Conservation (phyloP, 257 asterid species). For the Misopates orontium region DNA sequence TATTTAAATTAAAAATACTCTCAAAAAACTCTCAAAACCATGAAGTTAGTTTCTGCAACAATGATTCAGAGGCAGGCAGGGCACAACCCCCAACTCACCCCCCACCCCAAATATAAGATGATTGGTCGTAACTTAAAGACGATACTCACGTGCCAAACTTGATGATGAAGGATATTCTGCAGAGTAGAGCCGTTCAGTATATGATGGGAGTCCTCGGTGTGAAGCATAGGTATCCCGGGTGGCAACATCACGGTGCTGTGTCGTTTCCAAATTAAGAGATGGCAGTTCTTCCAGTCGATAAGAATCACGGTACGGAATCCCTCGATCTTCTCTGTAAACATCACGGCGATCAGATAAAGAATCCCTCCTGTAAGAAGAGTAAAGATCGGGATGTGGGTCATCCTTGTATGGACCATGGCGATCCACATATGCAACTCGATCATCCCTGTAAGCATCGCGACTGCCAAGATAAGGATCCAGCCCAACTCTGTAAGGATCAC, state of each 20-base stretch:
- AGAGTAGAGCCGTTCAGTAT: constrained; percentile 36
- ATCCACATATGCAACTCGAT: constrained; percentile 31
- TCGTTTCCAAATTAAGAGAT: constrained; percentile 26
- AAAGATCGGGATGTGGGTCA: constrained; percentile 28
- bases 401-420: constrained; percentile 33
- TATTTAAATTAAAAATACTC: too few species aligned
- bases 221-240: constrained; percentile 37
- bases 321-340: constrained; percentile 37
- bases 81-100: neutral
- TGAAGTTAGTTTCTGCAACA: neutral
- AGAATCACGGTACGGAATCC: constrained; percentile 33
- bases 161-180: constrained; percentile 35
- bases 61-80: neutral
- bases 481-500: constrained; percentile 26
- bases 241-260: constrained; percentile 33
- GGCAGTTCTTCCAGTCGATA: constrained; percentile 36
- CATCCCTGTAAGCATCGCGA: constrained; percentile 37
- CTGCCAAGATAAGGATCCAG: constrained; percentile 26
- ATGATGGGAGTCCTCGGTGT: constrained; percentile 34
- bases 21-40: too few species aligned
- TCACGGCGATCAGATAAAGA: constrained; percentile 29
- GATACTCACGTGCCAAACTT: constrained; percentile 37
- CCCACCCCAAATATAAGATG: neutral
- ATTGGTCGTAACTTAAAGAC: constrained; percentile 22
- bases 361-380: constrained; percentile 27